Percentiles rank a stretch among this genome's conserved stretches.
phyloP scores from a whole-genome alignment of 495 filamentous ascomycete genomes.

The Daldinia vernicosa region DNA sequence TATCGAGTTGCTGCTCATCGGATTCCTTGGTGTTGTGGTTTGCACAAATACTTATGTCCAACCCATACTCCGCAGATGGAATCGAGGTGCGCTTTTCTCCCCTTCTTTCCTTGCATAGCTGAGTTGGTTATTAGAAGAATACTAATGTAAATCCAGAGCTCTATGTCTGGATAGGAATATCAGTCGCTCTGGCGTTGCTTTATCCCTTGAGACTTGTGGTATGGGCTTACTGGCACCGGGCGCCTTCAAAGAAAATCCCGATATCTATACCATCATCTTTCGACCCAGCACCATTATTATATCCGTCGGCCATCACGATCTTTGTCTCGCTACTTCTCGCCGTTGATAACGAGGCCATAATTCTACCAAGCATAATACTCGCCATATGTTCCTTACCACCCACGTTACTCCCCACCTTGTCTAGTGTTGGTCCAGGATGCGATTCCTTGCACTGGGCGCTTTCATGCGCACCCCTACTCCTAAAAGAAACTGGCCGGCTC shows the following conservation, averaged over 20 bases:
- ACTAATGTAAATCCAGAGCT: constrained; percentile 45
- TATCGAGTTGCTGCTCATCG: constrained; percentile 56
- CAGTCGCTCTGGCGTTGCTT: constrained; percentile 45
- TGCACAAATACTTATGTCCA: constrained; percentile 47
- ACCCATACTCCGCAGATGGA: constrained; percentile 46
- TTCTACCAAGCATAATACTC: constrained; percentile 84
- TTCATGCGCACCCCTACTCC: constrained; percentile 68
- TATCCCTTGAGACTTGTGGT: constrained; percentile 58
- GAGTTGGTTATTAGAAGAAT: constrained; percentile 4
- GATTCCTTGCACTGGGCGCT: constrained; percentile 78
- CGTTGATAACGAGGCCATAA: constrained; percentile 58
- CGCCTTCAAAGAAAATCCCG: constrained; percentile 49
- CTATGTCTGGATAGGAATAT: constrained; percentile 26
- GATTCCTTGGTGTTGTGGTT: constrained; percentile 52
- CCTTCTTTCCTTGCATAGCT: constrained; percentile 17
- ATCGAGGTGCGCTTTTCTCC: constrained; percentile 46
- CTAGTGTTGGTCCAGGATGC: constrained; percentile 39
- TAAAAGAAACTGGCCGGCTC: constrained; percentile 16
- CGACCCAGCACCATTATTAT: constrained; percentile 91
- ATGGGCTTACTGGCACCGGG: constrained; percentile 54
- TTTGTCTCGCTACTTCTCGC: constrained; percentile 82
- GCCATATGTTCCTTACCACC: constrained; percentile 80
- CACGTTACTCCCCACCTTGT: constrained; percentile 69
- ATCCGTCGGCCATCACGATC: constrained; percentile 79
- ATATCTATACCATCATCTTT: constrained; percentile 73